phyloP scores from a whole-genome alignment of 495 filamentous ascomycete genomes.

The Trichodelitschia bisporula region DNA sequence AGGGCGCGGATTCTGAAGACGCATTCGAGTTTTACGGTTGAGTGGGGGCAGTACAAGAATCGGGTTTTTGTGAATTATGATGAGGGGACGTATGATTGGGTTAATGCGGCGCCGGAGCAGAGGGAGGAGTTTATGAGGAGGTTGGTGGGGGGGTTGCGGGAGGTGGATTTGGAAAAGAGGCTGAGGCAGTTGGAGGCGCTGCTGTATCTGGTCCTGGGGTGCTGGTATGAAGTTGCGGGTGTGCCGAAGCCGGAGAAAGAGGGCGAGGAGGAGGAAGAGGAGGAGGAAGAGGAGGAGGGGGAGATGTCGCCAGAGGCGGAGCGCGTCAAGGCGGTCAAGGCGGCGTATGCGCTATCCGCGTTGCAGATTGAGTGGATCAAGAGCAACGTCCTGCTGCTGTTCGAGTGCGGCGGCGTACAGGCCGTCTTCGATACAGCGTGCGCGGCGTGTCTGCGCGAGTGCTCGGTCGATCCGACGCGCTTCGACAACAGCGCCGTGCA shows the following conservation, averaged over 20 bases:
- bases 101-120: slow-evolving; percentile 17
- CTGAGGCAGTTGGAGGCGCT: slow-evolving; percentile 40
- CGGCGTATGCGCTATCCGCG: slow-evolving; percentile 7
- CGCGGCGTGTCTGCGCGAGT: slow-evolving; percentile 6
- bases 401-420: slow-evolving; percentile 10
- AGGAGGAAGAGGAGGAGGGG: background rate
- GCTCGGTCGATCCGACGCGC: slow-evolving; percentile 2
- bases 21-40: slow-evolving; percentile 43
- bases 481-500: slow-evolving; percentile 1
- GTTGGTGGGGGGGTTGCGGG: slow-evolving; percentile 2
- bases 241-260: background rate
- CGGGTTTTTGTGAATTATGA: slow-evolving; percentile 12
- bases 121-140: slow-evolving; percentile 9
- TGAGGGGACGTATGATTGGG: slow-evolving; percentile 21
- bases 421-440: slow-evolving; percentile 7
- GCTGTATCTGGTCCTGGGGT: slow-evolving; percentile 50
- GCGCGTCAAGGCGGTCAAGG: background rate
- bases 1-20: slow-evolving; percentile 38
- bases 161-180: slow-evolving; percentile 6
- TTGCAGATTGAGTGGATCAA: slow-evolving; percentile 15
- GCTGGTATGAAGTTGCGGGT: slow-evolving; percentile 53
- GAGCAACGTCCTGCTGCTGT: slow-evolving; percentile 10
- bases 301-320: background rate
- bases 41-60: slow-evolving; percentile 27
- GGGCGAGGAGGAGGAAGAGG: background rate